Evolutionary conservation across 805 yeast genomes (phyloP).

Genomic region (Peterozyma xylosa): DNA sequence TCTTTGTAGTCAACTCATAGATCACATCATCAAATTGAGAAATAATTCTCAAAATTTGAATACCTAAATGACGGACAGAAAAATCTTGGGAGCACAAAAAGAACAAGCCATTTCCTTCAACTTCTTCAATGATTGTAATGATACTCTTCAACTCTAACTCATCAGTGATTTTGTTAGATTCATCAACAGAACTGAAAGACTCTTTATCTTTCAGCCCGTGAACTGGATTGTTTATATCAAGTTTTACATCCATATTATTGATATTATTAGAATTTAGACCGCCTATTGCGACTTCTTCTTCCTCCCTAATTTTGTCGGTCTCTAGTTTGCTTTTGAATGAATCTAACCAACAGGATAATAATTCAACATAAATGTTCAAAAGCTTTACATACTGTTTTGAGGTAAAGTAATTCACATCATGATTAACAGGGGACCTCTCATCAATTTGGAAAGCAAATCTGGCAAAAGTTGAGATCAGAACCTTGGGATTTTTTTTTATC

Average conservation of each 20-base stretch:
- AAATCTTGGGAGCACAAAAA: conserved; percentile 86
- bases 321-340: conserved; percentile 35
- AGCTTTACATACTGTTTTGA: conserved; percentile 54
- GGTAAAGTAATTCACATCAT: conserved; percentile 50
- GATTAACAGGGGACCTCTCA: conserved; percentile 54
- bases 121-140: conserved; percentile 83
- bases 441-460: conserved; percentile 71
- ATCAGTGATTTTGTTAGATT: conserved; percentile 26
- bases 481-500: conserved; percentile 58
- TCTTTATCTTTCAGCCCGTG: background rate
- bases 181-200: background rate
- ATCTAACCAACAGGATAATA: conserved; percentile 76
- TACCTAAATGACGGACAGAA: conserved; percentile 64
- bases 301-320: conserved; percentile 15
- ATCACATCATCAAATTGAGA: conserved; percentile 87
- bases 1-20: conserved; percentile 31
- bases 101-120: conserved; percentile 92
- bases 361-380: conserved; percentile 66
- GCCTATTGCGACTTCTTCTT: conserved; percentile 29
- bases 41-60: conserved; percentile 65
- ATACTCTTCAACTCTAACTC: conserved; percentile 72
- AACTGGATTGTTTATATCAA: background rate
- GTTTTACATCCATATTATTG: conserved; percentile 3
- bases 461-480: conserved; percentile 67
- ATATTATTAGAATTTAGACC: conserved; percentile 9